These are phyloP conservation scores for Przewalskia tangutica DNA, from an alignment of 257 asterid species.

Conservation along the genomic window DNA sequence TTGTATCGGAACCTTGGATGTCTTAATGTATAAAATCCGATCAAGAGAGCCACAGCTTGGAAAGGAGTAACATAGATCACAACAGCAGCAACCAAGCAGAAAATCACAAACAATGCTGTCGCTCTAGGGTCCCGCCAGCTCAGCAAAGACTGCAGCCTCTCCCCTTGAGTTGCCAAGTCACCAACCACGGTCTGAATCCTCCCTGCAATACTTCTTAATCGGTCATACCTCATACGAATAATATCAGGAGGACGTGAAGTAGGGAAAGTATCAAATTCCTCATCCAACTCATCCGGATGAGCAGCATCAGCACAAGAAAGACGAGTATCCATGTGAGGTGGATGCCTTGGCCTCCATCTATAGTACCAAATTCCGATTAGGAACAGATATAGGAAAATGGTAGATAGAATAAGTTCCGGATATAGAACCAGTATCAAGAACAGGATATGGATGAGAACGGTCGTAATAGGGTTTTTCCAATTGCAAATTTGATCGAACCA, in stretches of 20 bases:
- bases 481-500: conserved; percentile 49
- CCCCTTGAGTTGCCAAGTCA: conserved; percentile 50
- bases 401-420: conserved; percentile 43
- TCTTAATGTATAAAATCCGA: conserved; percentile 31
- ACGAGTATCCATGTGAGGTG: conserved; percentile 47
- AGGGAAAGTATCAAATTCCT: conserved; percentile 48
- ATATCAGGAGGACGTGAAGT: conserved; percentile 39
- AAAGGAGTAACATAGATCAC: conserved; percentile 42
- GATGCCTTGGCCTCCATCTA: conserved; percentile 48
- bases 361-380: conserved; percentile 43
- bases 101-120: conserved; percentile 32
- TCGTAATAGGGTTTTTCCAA: conserved; percentile 45
- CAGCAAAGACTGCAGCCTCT: conserved; percentile 34
- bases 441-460: conserved; percentile 35
- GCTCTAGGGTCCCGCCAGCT: conserved; percentile 59
- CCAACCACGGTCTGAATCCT: conserved; percentile 44
- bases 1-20: conserved; percentile 44
- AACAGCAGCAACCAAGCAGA: conserved; percentile 30
- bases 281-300: conserved; percentile 44
- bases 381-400: conserved; percentile 41
- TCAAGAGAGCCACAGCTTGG: conserved; percentile 29
- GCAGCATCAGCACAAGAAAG: conserved; percentile 38
- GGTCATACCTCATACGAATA: conserved; percentile 43
- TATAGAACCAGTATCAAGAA: conserved; percentile 35
- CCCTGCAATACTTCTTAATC: conserved; percentile 41